Evolutionary conservation across 208 protist genomes (phyloP).

Genomic region (Acanthamoeba rhysodes): DNA sequence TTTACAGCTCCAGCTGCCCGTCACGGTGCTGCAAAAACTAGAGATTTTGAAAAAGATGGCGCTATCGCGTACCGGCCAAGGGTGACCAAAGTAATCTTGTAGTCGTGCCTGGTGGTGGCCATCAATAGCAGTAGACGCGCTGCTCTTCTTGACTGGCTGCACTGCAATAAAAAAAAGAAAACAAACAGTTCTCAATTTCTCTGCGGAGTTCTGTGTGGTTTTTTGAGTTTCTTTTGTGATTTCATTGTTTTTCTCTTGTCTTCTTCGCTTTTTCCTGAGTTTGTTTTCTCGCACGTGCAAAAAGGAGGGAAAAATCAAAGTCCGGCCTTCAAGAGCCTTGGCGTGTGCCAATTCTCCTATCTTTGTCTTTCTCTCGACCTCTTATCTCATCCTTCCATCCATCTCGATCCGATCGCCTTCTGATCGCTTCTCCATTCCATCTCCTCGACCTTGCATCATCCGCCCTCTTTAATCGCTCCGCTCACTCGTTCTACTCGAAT

Average conservation of each 20-base stretch:
- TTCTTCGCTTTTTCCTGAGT: background rate
- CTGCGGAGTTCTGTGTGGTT: background rate
- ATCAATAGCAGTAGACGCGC: background rate
- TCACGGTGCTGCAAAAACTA: too few species aligned
- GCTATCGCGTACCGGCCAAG: conserved; percentile 26
- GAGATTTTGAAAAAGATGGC: too few species aligned
- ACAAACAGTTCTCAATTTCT: background rate
- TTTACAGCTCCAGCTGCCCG: too few species aligned
- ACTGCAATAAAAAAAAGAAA: background rate
- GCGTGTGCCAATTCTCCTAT: background rate
- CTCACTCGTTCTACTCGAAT: conserved; percentile 5
- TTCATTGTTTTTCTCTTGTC: background rate
- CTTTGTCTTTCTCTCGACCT: conserved; percentile 5
- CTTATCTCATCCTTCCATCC: background rate
- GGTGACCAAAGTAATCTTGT: conserved; percentile 35
- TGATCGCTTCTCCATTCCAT: background rate
- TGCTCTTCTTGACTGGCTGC: too few species aligned
- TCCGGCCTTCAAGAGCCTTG: background rate
- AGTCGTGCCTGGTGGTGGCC: conserved; percentile 1
- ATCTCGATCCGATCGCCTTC: background rate
- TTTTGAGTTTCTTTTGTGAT: background rate
- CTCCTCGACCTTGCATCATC: conserved; percentile 29
- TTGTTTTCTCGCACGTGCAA: background rate
- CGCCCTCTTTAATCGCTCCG: background rate
- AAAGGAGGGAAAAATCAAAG: conserved; percentile 32